phyloP scores from a whole-genome alignment of 1,284 basidiomycete genomes.

The Mycena sp. region DNA sequence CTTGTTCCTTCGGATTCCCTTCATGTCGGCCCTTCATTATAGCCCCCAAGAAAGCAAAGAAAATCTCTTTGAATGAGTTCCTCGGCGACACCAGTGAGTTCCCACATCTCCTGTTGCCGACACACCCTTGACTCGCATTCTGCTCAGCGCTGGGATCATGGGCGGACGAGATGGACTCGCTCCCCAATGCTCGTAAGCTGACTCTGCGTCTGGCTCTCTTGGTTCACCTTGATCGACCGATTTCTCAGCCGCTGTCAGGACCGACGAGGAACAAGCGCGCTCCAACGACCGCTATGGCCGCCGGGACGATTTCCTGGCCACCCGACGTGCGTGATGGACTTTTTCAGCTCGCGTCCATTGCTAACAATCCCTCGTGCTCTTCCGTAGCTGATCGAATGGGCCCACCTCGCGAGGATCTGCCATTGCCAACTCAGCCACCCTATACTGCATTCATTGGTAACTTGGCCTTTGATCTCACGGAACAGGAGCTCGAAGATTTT shows the following conservation, averaged over 20 bases:
- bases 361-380: constrained; percentile 22
- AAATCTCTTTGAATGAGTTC: constrained; percentile 92
- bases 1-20: neutral
- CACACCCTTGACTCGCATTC: constrained; percentile 24
- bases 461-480: constrained; percentile 92
- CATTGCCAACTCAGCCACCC: constrained; percentile 93
- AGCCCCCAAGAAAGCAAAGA: constrained; percentile 90
- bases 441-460: constrained; percentile 98
- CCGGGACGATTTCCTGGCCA: constrained; percentile 70
- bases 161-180: constrained; percentile 95
- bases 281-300: constrained; percentile 63
- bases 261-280: constrained; percentile 62
- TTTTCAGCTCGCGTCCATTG: neutral
- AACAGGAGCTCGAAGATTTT: constrained; percentile 85
- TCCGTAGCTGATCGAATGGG: constrained; percentile 68
- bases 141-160: constrained; percentile 90
- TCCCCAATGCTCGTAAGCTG: constrained; percentile 89
- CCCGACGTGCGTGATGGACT: constrained; percentile 59
- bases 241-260: constrained; percentile 65
- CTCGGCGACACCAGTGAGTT: constrained; percentile 81
- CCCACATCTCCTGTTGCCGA: constrained; percentile 27
- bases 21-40: constrained; percentile 17
- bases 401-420: constrained; percentile 88
- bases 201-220: neutral
- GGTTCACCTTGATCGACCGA: constrained; percentile 28